phyloP scores from a whole-genome alignment of 1,139 yeast genomes.

The Chernovozyma aurita region DNA sequence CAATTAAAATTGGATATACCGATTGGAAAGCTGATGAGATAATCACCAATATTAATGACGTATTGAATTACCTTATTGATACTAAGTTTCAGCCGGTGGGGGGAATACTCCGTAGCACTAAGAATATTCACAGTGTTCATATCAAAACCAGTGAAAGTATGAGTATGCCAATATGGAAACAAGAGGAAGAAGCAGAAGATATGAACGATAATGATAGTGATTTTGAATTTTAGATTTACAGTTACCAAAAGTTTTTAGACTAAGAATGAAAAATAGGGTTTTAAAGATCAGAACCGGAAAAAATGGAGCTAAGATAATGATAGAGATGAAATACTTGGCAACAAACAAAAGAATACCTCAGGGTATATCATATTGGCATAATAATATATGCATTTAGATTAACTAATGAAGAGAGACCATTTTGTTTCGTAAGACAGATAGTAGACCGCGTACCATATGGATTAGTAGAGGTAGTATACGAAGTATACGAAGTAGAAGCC shows the following conservation, averaged over 20 bases:
- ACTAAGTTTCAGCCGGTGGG: constrained; percentile 52
- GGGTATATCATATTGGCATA: too few species aligned
- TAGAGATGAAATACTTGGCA: too few species aligned
- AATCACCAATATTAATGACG: constrained; percentile 51
- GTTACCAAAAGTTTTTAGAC: background rate
- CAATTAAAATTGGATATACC: constrained; percentile 51
- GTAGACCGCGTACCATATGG: too few species aligned
- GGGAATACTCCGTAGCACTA: constrained; percentile 44
- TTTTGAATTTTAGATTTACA: constrained; percentile 28
- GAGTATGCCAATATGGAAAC: constrained; percentile 42
- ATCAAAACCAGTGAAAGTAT: constrained; percentile 62
- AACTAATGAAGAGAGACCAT: too few species aligned
- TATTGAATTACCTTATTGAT: constrained; percentile 47
- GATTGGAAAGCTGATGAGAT: constrained; percentile 42
- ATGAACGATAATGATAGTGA: constrained; percentile 24
- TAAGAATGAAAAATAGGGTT: background rate
- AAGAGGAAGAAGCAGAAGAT: constrained; percentile 12
- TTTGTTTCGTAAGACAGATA: too few species aligned
- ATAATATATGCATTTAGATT: too few species aligned
- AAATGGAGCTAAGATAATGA: background rate
- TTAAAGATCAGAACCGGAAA: background rate
- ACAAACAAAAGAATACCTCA: too few species aligned
- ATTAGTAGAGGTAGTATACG: too few species aligned
- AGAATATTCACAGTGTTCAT: constrained; percentile 46
- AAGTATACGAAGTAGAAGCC: too few species aligned